Base-by-base conservation (phyloP, 345 rosid genomes). In the Lepidium aucheri region DNA sequence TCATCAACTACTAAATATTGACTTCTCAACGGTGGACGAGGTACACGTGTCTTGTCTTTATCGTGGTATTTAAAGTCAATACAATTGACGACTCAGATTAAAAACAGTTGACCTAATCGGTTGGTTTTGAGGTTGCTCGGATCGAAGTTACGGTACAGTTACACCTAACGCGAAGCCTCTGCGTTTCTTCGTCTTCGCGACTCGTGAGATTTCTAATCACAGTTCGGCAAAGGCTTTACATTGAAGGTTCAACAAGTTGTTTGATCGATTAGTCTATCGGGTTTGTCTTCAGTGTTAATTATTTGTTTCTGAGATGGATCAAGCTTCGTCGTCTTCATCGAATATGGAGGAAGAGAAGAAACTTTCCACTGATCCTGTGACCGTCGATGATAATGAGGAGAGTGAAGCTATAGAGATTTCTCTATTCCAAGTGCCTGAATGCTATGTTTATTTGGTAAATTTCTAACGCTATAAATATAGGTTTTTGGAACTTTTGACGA, bases 361-460 rank as follows among this genome's bases (percentile, higher is more conserved):
- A 58, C 65, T 38, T 33, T 34, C 50, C 8, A 49, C 50, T 55
- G 80, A 68, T 71, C 66, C 35, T 16, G 80, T 73, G 47, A 46
- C 17, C 14, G 63, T 39, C 42, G 81, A 74, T 26, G 82, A 69
- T 61, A 70, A 30, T 73, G 96, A 84, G 49, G 93, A 81, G 64
- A 62, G 67, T 13, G 95, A 85, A 64, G 78, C 78, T 9, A 53
- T 88, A 34, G 99, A 94, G 83, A 79, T 94, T 55, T 45, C 86
- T 70, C 85, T 88, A 24, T 93, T 85, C 78, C 91, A 88, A 73
- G 95, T 94, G 55, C 76, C 97, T 52, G 97, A 94, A 80, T 90
- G 95, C 74, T 93, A 93, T 68, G 97, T 90, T 69, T 88, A 90
- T 80, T 55, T 86, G 89, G 96, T 90, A 76, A 67, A 74, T 7